Conservation (phyloP, 495 filamentous ascomycete genomes). For the Podospora didyma region DNA sequence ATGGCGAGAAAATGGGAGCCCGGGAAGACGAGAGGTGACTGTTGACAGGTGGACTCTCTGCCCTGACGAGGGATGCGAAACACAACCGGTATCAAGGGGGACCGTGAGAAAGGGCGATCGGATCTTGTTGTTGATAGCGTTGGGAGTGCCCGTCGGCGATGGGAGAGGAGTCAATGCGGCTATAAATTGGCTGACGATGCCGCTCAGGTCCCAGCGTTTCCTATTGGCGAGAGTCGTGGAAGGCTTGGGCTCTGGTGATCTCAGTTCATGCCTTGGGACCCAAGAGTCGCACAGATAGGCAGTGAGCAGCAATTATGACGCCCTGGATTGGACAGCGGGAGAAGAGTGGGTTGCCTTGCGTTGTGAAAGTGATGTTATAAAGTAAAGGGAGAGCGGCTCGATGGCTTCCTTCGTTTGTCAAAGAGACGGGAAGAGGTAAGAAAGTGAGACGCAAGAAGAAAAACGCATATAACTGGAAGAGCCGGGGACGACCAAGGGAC, state of each 20-base stretch:
- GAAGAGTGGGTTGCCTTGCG: not conserved
- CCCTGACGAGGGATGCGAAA: slow-evolving; percentile 9
- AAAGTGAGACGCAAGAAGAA: not conserved
- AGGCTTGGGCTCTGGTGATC: not conserved
- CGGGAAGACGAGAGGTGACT: not conserved
- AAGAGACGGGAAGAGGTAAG: not conserved
- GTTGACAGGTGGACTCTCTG: not conserved
- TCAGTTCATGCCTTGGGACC: not conserved
- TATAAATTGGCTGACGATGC: not conserved
- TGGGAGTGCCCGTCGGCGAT: not conserved
- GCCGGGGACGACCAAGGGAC: not conserved
- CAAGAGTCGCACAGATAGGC: not conserved
- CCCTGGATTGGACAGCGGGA: not conserved
- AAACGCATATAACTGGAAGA: not conserved
- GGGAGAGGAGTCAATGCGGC: slow-evolving; percentile 9
- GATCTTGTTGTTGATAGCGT: not conserved
- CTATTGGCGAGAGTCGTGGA: slow-evolving; percentile 3
- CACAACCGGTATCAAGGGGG: slow-evolving; percentile 9
- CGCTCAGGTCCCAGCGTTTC: not conserved
- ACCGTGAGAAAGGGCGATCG: slow-evolving; percentile 1
- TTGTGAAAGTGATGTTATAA: no score
- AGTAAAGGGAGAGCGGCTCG: no score
- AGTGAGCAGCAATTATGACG: not conserved
- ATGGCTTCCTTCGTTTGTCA: no score
- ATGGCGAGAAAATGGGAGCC: not conserved